Evolutionary conservation across 345 rosid species (phyloP).

Genomic region (Carallia pectinifolia): DNA sequence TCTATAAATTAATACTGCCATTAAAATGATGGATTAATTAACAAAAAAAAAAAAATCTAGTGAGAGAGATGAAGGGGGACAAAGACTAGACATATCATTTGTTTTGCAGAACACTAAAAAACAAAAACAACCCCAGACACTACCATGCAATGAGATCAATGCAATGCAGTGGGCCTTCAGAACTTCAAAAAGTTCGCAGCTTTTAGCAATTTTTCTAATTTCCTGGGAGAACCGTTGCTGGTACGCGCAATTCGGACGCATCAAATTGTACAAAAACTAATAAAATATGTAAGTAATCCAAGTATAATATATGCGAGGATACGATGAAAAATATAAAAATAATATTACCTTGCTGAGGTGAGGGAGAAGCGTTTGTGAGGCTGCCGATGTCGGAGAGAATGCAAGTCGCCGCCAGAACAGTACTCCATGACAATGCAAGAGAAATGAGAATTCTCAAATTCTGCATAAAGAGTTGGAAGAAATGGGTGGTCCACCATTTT

Average conservation of each 20-base stretch:
- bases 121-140: conserved; percentile 36
- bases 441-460: conserved; percentile 83
- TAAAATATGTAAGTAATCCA: too few relatives aligned
- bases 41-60: background rate
- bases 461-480: conserved; percentile 80
- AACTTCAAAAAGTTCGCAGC: conserved; percentile 23
- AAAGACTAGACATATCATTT: conserved; percentile 40
- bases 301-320: too few relatives aligned
- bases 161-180: background rate
- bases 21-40: background rate
- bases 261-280: too few relatives aligned
- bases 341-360: conserved; percentile 63
- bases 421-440: conserved; percentile 94
- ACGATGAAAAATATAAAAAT: too few relatives aligned
- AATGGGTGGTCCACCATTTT: conserved; percentile 94
- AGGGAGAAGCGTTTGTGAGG: conserved; percentile 60
- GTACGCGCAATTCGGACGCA: too few relatives aligned
- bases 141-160: conserved; percentile 29
- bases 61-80: conserved; percentile 28
- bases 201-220: conserved; percentile 1
- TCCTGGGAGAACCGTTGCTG: too few relatives aligned
- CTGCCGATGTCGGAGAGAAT: conserved; percentile 69
- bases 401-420: conserved; percentile 92
- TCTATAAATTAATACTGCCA: background rate
- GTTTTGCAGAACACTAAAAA: conserved; percentile 30